Evolutionary conservation across 2,329 filamentous ascomycete genomes (phyloP).

Genomic region (Pestalotiopsis sp.): DNA sequence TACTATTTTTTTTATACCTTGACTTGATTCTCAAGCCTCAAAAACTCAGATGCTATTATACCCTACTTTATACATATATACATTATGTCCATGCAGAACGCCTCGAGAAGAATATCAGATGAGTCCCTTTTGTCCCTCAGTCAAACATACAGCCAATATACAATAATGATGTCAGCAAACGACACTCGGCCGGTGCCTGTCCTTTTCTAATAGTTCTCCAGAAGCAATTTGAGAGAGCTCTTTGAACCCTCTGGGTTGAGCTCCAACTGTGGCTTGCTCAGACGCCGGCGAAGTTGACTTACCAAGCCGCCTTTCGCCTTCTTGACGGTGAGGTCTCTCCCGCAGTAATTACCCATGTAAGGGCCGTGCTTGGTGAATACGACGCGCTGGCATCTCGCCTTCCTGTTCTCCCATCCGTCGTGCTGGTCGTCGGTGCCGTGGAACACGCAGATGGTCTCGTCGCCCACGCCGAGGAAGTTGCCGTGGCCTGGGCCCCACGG

Average conservation of each 20-base stretch:
- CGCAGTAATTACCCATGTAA: conserved; percentile 18
- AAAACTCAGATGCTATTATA: neutral
- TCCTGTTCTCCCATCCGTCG: conserved; percentile 32
- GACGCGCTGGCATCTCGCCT: conserved; percentile 30
- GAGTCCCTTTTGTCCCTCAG: neutral
- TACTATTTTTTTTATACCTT: neutral
- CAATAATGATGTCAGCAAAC: no score
- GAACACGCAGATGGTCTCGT: conserved; percentile 30
- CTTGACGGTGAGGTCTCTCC: neutral
- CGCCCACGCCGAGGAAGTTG: conserved; percentile 25
- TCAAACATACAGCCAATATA: neutral
- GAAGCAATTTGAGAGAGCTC: neutral
- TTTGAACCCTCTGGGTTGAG: neutral
- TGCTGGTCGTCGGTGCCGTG: conserved; percentile 31
- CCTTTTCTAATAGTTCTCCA: neutral
- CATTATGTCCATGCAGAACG: neutral
- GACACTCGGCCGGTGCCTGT: neutral
- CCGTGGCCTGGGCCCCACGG: conserved; percentile 34
- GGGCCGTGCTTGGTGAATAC: conserved; percentile 30
- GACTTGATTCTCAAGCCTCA: neutral
- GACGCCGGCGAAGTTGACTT: neutral
- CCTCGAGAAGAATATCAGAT: neutral
- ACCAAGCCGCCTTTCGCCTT: neutral
- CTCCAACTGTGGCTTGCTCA: neutral
- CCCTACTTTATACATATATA: neutral